Evolutionary conservation across 495 filamentous ascomycete genomes (phyloP), one percentile per base, ranked within the genome.

Genomic region (Podospora tetraspora): DNA sequence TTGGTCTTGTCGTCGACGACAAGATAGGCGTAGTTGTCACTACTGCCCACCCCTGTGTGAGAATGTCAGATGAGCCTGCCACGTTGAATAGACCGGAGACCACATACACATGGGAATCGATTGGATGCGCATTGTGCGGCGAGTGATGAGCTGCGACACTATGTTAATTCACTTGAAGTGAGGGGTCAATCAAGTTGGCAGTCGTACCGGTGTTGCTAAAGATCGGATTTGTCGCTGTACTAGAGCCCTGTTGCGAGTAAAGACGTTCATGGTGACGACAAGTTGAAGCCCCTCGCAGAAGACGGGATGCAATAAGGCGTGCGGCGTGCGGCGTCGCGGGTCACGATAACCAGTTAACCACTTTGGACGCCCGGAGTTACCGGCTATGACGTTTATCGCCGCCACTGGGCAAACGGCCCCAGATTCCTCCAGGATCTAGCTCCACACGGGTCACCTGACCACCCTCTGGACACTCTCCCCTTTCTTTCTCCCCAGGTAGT

Each of bases 21-120:
- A 3, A 99, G 87, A 76, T 99, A 99, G 74, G 96, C 94, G 82
- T 98, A 99, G 80, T 98, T 99, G 78, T 99, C 91, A 75, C 89
- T 86, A 64, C 81, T 91, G 58, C 95, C 96, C 80, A 87, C 89
- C 94, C 94, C 95, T 97, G 52, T 58, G 66, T 16, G 10, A 16
- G 12, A 23, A 12, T 52, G 22, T 22, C 24, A 22, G 52, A 24
- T 16, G 16, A 22, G 5, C 24, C 24, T 24, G 24, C 1, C 7
- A 16, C 30, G 22, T 11, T 63, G 43, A 12, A 25, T 3, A 4
- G 0, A 60, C 57, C 21, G 4, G 7, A 29, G 22, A 7, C 57
- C 22, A 85, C 91, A 75, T 88, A 97, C 94, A 98, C 95, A 98
- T 99, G 37, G 95, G 95, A 82, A 99, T 97, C 66, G 92, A 93